phyloP scores from a whole-genome alignment of 2,329 filamentous ascomycete species.

The Beauveria australis region DNA sequence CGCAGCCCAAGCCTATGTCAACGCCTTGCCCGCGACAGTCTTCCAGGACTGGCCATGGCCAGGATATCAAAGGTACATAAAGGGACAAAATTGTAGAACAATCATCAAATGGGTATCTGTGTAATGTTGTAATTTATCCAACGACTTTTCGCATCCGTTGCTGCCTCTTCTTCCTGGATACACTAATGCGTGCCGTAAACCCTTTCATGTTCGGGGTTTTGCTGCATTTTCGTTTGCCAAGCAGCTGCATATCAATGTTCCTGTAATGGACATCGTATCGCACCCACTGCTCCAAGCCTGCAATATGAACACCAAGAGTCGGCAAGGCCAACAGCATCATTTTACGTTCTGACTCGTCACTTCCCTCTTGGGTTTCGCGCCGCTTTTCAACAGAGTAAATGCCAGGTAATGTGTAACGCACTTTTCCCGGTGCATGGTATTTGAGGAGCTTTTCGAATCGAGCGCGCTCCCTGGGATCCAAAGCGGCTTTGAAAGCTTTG shows the following conservation, averaged over 20 bases:
- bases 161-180: neutral
- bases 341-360: neutral
- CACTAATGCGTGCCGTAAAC: neutral
- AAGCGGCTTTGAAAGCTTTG: conserved; percentile 39
- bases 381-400: conserved; percentile 37
- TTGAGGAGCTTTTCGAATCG: conserved; percentile 36
- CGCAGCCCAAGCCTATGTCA: neutral
- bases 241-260: conserved; percentile 35
- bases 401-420: conserved; percentile 46
- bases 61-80: neutral
- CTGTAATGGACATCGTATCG: conserved; percentile 42
- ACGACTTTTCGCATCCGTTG: neutral
- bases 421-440: conserved; percentile 44
- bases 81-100: neutral
- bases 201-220: neutral
- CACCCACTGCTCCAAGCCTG: conserved; percentile 39
- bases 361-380: neutral
- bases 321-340: conserved; percentile 44
- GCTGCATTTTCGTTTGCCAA: conserved; percentile 19
- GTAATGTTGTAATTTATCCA: neutral
- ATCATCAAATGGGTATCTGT: conserved; percentile 4
- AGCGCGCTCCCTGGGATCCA: conserved; percentile 24
- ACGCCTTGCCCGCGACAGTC: neutral
- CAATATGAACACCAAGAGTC: conserved; percentile 40
- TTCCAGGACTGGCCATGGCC: neutral